A percentile compares a stretch with the other conserved stretches of the same genome.
These are phyloP conservation scores for Aspergillus bridgeri DNA, from an alignment of 495 filamentous ascomycete genomes.

Conservation along the genomic window DNA sequence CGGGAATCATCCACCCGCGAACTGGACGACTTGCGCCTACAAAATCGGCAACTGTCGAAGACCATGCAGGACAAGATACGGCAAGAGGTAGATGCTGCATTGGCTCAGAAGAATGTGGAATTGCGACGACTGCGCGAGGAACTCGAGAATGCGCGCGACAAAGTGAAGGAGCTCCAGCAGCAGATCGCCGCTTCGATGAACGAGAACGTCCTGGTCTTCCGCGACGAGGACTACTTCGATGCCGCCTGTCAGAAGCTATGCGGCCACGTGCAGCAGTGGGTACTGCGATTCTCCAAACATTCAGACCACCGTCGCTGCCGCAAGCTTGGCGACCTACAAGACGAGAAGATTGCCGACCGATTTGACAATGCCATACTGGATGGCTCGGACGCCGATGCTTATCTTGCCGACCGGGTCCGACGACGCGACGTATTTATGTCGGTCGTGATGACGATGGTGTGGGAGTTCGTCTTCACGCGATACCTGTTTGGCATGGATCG, in stretches of 20 bases:
- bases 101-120: conserved; percentile 74
- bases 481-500: conserved; percentile 98
- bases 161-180: conserved; percentile 76
- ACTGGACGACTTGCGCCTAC: conserved; percentile 57
- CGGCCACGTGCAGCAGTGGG: conserved; percentile 92
- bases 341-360: conserved; percentile 86
- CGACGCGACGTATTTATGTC: conserved; percentile 94
- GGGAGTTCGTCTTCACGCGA: conserved; percentile 95
- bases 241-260: conserved; percentile 90
- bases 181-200: conserved; percentile 71
- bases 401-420: conserved; percentile 78
- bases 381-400: conserved; percentile 82
- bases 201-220: conserved; percentile 71
- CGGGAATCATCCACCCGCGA: conserved; percentile 54
- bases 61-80: conserved; percentile 63
- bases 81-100: conserved; percentile 55
- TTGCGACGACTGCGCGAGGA: conserved; percentile 72
- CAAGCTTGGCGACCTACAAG: conserved; percentile 71
- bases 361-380: conserved; percentile 93
- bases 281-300: conserved; percentile 92
- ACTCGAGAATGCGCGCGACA: conserved; percentile 70
- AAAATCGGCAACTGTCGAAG: conserved; percentile 55
- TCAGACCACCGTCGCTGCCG: conserved; percentile 85
- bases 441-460: conserved; percentile 95
- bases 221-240: conserved; percentile 93